Conservation (phyloP, 176 grass and related monocot species). For the Neostapfia colusana region DNA sequence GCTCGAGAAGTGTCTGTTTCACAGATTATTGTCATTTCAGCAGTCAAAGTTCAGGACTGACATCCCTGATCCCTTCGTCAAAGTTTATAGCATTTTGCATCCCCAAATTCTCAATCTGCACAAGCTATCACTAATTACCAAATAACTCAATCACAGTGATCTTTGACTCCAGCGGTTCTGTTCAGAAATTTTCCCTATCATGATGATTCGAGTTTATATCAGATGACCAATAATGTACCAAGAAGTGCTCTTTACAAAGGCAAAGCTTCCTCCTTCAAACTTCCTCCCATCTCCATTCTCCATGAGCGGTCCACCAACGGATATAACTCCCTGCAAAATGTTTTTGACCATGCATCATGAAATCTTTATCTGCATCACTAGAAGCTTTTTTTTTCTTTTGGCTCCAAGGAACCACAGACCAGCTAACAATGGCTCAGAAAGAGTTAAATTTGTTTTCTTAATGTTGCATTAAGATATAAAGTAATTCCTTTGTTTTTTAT, state of each 20-base stretch:
- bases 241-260: conserved; percentile 38
- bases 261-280: conserved; percentile 68
- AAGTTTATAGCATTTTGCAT: background rate
- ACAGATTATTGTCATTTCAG: background rate
- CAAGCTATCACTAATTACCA: background rate
- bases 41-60: background rate
- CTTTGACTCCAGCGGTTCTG: background rate
- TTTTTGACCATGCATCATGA: conserved; percentile 20
- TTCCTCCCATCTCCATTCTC: conserved; percentile 77
- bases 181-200: background rate
- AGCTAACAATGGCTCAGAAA: background rate
- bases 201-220: background rate
- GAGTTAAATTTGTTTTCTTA: conserved; percentile 1
- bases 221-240: no score
- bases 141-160: background rate
- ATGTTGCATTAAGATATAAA: background rate
- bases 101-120: background rate
- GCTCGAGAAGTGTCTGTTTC: background rate
- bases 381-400: conserved; percentile 8
- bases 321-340: conserved; percentile 65
- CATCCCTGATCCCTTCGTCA: background rate
- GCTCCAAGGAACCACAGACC: conserved; percentile 4
- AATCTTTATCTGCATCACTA: background rate
- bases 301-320: conserved; percentile 77
- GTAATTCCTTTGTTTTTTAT: background rate